Base-by-base conservation (phyloP, 441 rosid genomes). In the Sinapis alba region DNA sequence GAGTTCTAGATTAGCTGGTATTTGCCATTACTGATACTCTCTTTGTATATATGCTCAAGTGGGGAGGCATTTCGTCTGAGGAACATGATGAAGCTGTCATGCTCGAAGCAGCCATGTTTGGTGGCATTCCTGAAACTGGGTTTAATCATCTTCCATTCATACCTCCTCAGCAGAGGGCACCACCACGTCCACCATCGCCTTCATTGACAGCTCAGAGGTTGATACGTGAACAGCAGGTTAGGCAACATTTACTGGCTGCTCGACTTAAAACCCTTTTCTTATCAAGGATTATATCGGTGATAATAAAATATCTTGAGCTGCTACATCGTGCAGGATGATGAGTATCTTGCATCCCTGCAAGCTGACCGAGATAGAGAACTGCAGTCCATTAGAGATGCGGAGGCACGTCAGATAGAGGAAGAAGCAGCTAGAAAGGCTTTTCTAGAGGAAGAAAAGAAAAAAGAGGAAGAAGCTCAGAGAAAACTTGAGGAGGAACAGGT, bases 61-160 rank as follows among this genome's bases (percentile, higher is more conserved):
- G 99, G 98, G 99, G 99, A 75, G 97, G 97, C 88, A 91, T 96
- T 67, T 96, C 99, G 50, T 90, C 99, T 0, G 89, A 81, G 89
- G 99, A 96, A 79, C 99, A 93, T 74, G 99, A 93, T 81, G 99
- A 96, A 78, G 98, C 99, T 58, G 97, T 96, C 71, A 96, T 96
- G 99, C 99, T 96, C 43, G 99, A 96, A 83, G 98, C 99, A 80
- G 99, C 98, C 76, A 96, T 96, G 97, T 93, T 96, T 71, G 99
- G 99, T 74, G 99, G 99, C 68, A 78, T 93, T 71, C 96, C 98
- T 74, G 97, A 84, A 57, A 75, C 87, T 71, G 93, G 87, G 70
- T 96, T 90, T 78, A 69, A 79, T 64, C 78, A 65, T 69, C 56
- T 27, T 63, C 75, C 72, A 23, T 74, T 47, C 59, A 6, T 74